Evolutionary conservation across 1,284 basidiomycete genomes (phyloP).

Genomic region (Naganishia albida): DNA sequence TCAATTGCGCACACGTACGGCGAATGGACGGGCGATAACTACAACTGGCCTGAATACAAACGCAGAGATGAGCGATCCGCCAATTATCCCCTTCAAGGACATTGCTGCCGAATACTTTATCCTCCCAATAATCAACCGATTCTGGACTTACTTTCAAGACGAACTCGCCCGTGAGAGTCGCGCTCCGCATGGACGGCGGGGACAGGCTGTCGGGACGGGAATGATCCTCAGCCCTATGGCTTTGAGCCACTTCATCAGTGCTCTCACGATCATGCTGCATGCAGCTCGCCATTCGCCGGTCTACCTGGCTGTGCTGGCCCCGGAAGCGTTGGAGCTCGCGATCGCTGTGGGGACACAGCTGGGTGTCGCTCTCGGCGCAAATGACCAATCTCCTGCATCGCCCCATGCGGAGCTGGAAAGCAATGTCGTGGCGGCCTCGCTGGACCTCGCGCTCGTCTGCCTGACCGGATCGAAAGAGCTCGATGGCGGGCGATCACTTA

Average conservation of each 20-base stretch:
- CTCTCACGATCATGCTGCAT: conserved; percentile 77
- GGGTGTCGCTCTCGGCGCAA: conserved; percentile 42
- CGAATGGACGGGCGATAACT: conserved; percentile 36
- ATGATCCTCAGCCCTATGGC: conserved; percentile 75
- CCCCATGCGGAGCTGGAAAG: conserved; percentile 54
- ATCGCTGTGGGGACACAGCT: conserved; percentile 72
- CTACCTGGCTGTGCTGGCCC: conserved; percentile 76
- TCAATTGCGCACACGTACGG: conserved; percentile 40
- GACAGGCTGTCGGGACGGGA: conserved; percentile 66
- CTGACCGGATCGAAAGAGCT: conserved; percentile 72
- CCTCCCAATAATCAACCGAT: conserved; percentile 81
- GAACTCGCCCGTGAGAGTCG: conserved; percentile 71
- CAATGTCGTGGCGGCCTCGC: conserved; percentile 67
- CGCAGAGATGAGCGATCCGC: conserved; percentile 40
- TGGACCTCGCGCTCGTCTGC: conserved; percentile 75
- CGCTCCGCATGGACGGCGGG: conserved; percentile 55
- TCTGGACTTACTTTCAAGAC: conserved; percentile 85
- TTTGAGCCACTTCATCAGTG: conserved; percentile 71
- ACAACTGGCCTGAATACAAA: conserved; percentile 38
- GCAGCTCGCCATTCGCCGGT: conserved; percentile 73
- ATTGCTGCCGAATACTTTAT: conserved; percentile 83
- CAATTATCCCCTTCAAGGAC: conserved; percentile 61
- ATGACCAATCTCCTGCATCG: background rate
- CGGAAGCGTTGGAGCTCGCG: conserved; percentile 77
- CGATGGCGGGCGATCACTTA: conserved; percentile 72